Base-by-base conservation (phyloP, 2,329 filamentous ascomycete species). In the Leptographium galeiforme region DNA sequence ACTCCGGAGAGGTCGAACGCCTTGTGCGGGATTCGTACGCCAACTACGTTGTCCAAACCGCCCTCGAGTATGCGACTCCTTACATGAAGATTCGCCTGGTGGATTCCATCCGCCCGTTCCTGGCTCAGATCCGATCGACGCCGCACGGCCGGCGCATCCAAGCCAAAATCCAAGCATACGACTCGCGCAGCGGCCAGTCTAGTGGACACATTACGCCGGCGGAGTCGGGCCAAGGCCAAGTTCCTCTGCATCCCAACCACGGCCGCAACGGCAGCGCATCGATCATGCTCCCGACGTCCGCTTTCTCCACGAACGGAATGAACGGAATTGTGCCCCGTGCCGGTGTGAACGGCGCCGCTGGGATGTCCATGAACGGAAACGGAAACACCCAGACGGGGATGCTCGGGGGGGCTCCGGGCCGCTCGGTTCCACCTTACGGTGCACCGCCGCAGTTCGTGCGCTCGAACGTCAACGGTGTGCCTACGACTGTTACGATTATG, bases 41-140 rank as follows among this genome's bases (percentile, higher is more conserved):
- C 67, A 98, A 98, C 71, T 98, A 98, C 63, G 93, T 98, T 59
- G 87, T 98, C 41, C 93, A 98, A 74, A 98, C 93, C 41, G 90
- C 93, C 33, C 78, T 95, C 60, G 90, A 95, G 62, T 90, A 88
- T 63, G 81, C 87, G 13, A 87, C 89, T 53, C 75, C 79, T 8
- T 75, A 81, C 34, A 84, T 82, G 65, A 89, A 91, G 70, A 72
- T 76, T 55, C 80, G 81, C 48, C 76, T 98, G 45, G 83, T 95
- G 47, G 89, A 97, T 57, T 76, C 79, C 39, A 89, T 97, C 62
- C 87, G 89, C 41, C 89, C 90, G 1, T 83, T 94, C 57, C 73
- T 97, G 41, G 86, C 88, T 4, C 75, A 80, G 44, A 94, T 97
- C 58, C 88, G 90, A 58, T 84, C 87, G 61, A 96, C 90, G 44